Evolutionary conservation across 805 yeast genomes (phyloP).

Genomic region (Tetrapisispora pingtungensis): DNA sequence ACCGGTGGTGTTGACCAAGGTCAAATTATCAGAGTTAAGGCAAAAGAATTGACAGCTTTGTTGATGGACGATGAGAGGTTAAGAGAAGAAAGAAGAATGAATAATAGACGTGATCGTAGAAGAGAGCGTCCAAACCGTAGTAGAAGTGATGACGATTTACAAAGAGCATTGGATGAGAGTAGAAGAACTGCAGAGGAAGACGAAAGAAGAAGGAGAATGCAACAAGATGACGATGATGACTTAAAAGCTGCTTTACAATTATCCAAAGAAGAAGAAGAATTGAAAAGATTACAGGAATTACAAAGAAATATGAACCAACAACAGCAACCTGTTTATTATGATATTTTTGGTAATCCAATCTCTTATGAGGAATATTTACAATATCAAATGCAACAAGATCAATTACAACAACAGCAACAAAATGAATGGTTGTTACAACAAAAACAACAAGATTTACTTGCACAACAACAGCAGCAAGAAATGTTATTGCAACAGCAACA

Average conservation of each 20-base stretch:
- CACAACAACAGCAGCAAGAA: conserved; percentile 26
- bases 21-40: conserved; percentile 76
- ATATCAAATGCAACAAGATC: conserved; percentile 26
- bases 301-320: conserved; percentile 21
- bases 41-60: conserved; percentile 75
- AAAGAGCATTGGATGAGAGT: conserved; percentile 72
- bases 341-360: conserved; percentile 29
- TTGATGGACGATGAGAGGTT: conserved; percentile 76
- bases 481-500: conserved; percentile 23
- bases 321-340: conserved; percentile 25
- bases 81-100: conserved; percentile 49
- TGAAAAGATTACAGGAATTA: conserved; percentile 22
- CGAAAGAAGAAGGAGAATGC: conserved; percentile 41
- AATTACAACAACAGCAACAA: conserved; percentile 23
- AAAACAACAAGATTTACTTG: conserved; percentile 15
- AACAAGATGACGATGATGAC: conserved; percentile 19
- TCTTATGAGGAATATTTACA: conserved; percentile 30
- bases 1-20: conserved; percentile 68
- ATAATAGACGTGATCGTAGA: conserved; percentile 23
- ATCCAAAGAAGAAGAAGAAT: conserved; percentile 26
- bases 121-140: conserved; percentile 4
- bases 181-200: conserved; percentile 78
- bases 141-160: conserved; percentile 55
- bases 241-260: conserved; percentile 24
- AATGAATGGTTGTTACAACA: conserved; percentile 19